phyloP scores from a whole-genome alignment of 2,329 filamentous ascomycete genomes.

The Cladosporium sp. region DNA sequence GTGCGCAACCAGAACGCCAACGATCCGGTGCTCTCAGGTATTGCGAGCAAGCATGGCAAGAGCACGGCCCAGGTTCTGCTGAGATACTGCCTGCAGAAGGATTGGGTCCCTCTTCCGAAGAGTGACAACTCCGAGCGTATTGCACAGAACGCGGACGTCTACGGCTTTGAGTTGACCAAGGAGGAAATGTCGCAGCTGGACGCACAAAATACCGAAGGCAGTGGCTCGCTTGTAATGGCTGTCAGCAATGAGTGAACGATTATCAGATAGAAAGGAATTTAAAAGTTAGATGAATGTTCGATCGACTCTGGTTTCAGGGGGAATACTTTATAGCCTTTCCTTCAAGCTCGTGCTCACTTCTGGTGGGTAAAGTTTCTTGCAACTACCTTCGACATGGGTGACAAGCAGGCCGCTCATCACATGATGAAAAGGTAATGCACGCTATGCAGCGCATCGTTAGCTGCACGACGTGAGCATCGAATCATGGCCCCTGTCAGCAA shows the following conservation, averaged over 20 bases:
- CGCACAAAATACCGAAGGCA: conserved; percentile 37
- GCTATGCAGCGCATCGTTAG: conserved; percentile 5
- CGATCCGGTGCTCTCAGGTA: conserved; percentile 56
- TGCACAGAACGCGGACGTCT: conserved; percentile 58
- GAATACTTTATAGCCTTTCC: background rate
- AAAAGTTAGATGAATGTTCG: too few relatives aligned
- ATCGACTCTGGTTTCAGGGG: too few relatives aligned
- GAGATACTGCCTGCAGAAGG: conserved; percentile 77
- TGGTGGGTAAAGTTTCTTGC: background rate
- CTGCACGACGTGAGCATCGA: background rate
- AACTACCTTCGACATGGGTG: background rate
- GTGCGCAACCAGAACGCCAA: conserved; percentile 66
- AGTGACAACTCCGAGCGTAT: conserved; percentile 64
- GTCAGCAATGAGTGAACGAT: conserved; percentile 23
- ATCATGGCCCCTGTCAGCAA: background rate
- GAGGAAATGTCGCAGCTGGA: conserved; percentile 54
- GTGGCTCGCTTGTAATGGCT: conserved; percentile 28
- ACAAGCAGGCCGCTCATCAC: background rate
- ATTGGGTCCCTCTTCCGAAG: conserved; percentile 64
- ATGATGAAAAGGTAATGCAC: conserved; percentile 3
- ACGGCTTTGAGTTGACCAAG: conserved; percentile 50
- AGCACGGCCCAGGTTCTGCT: conserved; percentile 71
- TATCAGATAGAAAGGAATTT: background rate
- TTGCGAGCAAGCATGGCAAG: conserved; percentile 68
- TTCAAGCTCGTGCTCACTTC: too few relatives aligned